Evolutionary conservation across 257 asterid species (phyloP).

Genomic region (Salvia splendens): DNA sequence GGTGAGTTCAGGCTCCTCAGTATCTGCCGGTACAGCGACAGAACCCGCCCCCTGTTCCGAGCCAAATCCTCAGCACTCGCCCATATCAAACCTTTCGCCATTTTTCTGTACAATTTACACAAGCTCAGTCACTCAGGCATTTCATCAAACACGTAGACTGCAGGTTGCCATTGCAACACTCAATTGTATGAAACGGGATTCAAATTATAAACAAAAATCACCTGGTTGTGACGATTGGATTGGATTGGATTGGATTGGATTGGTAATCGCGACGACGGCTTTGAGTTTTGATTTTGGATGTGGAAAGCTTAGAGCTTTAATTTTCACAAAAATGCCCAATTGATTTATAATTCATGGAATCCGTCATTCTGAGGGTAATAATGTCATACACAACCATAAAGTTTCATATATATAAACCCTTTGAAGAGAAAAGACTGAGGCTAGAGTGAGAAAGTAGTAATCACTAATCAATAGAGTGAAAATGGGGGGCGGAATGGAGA

Average conservation of each 20-base stretch:
- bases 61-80: slow-evolving; percentile 81
- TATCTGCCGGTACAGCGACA: slow-evolving; percentile 70
- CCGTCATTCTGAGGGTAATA: background rate
- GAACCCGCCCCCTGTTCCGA: slow-evolving; percentile 60
- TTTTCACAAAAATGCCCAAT: too few relatives aligned
- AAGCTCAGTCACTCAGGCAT: slow-evolving; percentile 23
- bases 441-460: slow-evolving; percentile 26
- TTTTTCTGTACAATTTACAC: slow-evolving; percentile 11
- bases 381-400: slow-evolving; percentile 10
- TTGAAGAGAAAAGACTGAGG: background rate
- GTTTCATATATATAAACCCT: too few relatives aligned
- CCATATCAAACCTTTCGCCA: slow-evolving; percentile 85
- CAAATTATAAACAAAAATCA: background rate
- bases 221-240: slow-evolving; percentile 15
- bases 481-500: slow-evolving; percentile 97
- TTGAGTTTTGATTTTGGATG: background rate
- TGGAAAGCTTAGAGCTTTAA: too few relatives aligned
- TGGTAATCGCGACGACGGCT: background rate
- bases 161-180: background rate
- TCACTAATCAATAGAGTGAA: background rate
- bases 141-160: slow-evolving; percentile 33
- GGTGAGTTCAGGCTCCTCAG: slow-evolving; percentile 85
- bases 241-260: background rate
- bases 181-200: background rate
- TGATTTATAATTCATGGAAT: too few relatives aligned